A percentile compares a stretch with the other conserved stretches of the same genome.
Evolutionary conservation across 2,329 filamentous ascomycete species (phyloP).

Genomic region (Ophidiomyces ophidiicola): DNA sequence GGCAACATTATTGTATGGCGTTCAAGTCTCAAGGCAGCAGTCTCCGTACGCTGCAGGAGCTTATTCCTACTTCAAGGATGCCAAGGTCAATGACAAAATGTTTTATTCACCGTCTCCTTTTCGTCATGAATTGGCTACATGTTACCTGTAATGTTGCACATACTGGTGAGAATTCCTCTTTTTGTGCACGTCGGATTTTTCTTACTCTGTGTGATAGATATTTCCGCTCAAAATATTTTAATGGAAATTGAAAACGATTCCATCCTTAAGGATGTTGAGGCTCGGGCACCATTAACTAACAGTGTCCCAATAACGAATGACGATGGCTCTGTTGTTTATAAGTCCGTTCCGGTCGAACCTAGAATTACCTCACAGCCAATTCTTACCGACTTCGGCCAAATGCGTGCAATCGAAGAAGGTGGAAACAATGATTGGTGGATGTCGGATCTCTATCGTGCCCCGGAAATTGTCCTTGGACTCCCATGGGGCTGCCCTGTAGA

Average conservation of each 20-base stretch:
- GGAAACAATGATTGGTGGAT: constrained; percentile 18
- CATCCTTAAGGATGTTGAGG: constrained; percentile 12
- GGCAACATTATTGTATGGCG: constrained; percentile 20
- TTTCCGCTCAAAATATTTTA: constrained; percentile 13
- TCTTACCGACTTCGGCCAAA: constrained; percentile 19
- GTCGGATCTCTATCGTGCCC: constrained; percentile 19
- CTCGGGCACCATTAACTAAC: constrained; percentile 7
- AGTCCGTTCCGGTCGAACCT: constrained; percentile 12
- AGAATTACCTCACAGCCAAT: no score
- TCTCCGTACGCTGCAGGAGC: constrained; percentile 16
- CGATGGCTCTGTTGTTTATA: constrained; percentile 12
- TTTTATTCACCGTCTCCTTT: constrained; percentile 14
- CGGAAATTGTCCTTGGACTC: constrained; percentile 18
- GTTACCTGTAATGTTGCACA: constrained; percentile 14
- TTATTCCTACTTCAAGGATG: constrained; percentile 16
- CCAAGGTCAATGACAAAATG: constrained; percentile 15
- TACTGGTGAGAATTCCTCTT: constrained; percentile 15
- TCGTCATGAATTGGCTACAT: constrained; percentile 17
- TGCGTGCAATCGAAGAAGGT: constrained; percentile 5
- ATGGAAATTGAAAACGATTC: constrained; percentile 7
- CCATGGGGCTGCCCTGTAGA: constrained; percentile 17
- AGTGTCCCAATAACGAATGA: constrained; percentile 8
- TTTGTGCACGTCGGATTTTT: neutral
- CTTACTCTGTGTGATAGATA: constrained; percentile 6
- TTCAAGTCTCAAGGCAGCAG: constrained; percentile 19